A percentile compares a stretch with the other conserved stretches of the same genome.
Conservation (phyloP, 208 protist species). For the Wallacemonas sp. region DNA sequence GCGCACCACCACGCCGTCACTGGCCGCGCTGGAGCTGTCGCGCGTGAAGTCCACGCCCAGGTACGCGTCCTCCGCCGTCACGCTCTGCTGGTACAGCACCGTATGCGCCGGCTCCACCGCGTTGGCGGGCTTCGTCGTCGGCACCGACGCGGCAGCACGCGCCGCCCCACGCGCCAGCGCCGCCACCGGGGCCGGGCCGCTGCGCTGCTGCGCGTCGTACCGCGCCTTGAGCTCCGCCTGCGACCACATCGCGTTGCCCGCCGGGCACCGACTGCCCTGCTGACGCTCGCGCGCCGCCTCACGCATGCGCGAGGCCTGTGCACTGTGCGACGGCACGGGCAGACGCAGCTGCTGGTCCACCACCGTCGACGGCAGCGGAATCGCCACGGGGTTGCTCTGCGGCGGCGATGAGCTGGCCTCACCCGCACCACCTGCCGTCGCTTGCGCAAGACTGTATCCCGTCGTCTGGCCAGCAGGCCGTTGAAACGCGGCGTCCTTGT, state of each 20-base stretch:
- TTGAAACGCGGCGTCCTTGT: constrained; percentile 69
- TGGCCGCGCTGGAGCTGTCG: constrained; percentile 46
- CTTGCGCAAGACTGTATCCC: constrained; percentile 68
- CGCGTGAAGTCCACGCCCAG: constrained; percentile 77
- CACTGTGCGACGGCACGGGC: constrained; percentile 65
- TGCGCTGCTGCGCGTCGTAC: constrained; percentile 6
- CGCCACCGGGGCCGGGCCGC: constrained; percentile 7
- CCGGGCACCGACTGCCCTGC: neutral
- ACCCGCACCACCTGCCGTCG: neutral
- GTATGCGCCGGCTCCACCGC: constrained; percentile 58
- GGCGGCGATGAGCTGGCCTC: neutral
- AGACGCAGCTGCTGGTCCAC: constrained; percentile 78
- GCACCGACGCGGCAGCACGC: constrained; percentile 11
- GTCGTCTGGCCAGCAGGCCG: constrained; percentile 64
- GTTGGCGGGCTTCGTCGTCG: constrained; percentile 19
- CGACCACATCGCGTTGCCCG: constrained; percentile 83
- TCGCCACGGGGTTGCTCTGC: constrained; percentile 25
- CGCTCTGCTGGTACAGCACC: constrained; percentile 79
- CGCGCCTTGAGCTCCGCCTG: constrained; percentile 66
- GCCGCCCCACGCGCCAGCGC: constrained; percentile 15
- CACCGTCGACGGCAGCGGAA: constrained; percentile 77
- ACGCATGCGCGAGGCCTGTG: constrained; percentile 41
- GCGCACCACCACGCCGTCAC: constrained; percentile 76
- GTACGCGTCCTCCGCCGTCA: constrained; percentile 86
- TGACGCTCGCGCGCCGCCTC: constrained; percentile 25